Evolutionary conservation across 441 rosid genomes (phyloP).

Genomic region (Bocquillonia castaneifolia): DNA sequence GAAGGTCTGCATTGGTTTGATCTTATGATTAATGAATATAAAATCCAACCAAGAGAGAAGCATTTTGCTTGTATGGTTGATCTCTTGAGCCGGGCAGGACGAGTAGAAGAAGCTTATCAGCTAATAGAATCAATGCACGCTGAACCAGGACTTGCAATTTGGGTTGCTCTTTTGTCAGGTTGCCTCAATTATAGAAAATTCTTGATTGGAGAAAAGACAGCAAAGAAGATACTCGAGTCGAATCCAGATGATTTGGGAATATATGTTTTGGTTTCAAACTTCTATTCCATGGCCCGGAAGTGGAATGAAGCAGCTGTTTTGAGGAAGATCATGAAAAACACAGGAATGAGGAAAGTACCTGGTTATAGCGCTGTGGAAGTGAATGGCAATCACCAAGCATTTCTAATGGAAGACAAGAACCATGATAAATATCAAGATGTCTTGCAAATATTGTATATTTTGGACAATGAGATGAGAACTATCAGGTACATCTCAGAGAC

Average conservation of each 20-base stretch:
- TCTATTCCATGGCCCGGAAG: constrained; percentile 56
- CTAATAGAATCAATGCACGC: constrained; percentile 57
- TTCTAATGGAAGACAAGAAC: constrained; percentile 58
- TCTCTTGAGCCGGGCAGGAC: constrained; percentile 73
- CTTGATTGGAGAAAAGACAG: constrained; percentile 41
- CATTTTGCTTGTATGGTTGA: constrained; percentile 75
- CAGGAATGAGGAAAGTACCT: constrained; percentile 62
- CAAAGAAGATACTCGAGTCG: constrained; percentile 43
- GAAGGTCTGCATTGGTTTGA: constrained; percentile 54
- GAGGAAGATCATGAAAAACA: constrained; percentile 50
- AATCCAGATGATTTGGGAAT: constrained; percentile 60
- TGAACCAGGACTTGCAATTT: constrained; percentile 47
- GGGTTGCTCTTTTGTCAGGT: constrained; percentile 75
- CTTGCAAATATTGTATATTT: constrained; percentile 30
- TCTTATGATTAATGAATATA: constrained; percentile 43
- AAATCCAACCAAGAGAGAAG: constrained; percentile 57
- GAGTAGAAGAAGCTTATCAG: constrained; percentile 56
- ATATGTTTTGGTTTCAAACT: constrained; percentile 59
- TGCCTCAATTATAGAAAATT: constrained; percentile 57
- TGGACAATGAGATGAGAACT: constrained; percentile 45
- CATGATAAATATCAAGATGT: constrained; percentile 40
- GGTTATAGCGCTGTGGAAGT: constrained; percentile 66
- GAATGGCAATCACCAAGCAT: constrained; percentile 49
- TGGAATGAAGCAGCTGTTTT: constrained; percentile 54
- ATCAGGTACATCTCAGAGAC: constrained; percentile 4